A percentile compares a stretch with the other conserved stretches of the same genome.
Evolutionary conservation across 306 rosid species (phyloP).

Genomic region (Cercis canadensis): DNA sequence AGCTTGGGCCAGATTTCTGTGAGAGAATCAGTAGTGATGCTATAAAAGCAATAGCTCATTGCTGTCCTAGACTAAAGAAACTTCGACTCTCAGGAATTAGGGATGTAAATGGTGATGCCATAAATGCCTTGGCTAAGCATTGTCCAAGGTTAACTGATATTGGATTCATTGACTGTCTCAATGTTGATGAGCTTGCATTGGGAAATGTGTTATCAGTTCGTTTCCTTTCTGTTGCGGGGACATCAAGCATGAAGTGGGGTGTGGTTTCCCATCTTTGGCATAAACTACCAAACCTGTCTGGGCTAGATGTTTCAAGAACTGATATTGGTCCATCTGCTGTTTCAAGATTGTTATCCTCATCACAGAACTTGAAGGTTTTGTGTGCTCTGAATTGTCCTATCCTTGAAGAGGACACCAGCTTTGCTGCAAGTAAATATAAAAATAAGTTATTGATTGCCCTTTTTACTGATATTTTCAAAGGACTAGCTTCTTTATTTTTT

Average conservation of each 20-base stretch:
- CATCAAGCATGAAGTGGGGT: constrained; percentile 87
- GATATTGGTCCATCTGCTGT: constrained; percentile 83
- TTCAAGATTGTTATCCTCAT: constrained; percentile 72
- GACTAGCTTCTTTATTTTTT: constrained; percentile 75
- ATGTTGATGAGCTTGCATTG: constrained; percentile 82
- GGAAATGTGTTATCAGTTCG: constrained; percentile 77
- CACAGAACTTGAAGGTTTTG: constrained; percentile 77
- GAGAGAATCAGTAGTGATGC: constrained; percentile 99
- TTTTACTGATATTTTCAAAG: constrained; percentile 82
- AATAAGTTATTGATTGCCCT: constrained; percentile 80
- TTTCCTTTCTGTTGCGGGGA: constrained; percentile 93
- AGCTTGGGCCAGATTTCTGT: constrained; percentile 99
- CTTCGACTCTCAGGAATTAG: constrained; percentile 89
- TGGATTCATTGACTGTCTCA: constrained; percentile 93
- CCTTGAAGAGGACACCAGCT: constrained; percentile 79
- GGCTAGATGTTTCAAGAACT: constrained; percentile 95
- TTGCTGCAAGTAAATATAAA: constrained; percentile 69
- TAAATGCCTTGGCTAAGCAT: constrained; percentile 74
- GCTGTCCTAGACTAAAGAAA: constrained; percentile 77
- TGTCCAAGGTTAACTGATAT: constrained; percentile 80
- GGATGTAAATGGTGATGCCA: constrained; percentile 86
- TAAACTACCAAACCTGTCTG: constrained; percentile 80
- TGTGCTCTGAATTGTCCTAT: constrained; percentile 91
- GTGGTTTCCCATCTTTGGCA: constrained; percentile 88
- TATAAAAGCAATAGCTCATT: constrained; percentile 81